Evolutionary conservation across 306 rosid species (phyloP).

Genomic region (Acacia crassicarpa): DNA sequence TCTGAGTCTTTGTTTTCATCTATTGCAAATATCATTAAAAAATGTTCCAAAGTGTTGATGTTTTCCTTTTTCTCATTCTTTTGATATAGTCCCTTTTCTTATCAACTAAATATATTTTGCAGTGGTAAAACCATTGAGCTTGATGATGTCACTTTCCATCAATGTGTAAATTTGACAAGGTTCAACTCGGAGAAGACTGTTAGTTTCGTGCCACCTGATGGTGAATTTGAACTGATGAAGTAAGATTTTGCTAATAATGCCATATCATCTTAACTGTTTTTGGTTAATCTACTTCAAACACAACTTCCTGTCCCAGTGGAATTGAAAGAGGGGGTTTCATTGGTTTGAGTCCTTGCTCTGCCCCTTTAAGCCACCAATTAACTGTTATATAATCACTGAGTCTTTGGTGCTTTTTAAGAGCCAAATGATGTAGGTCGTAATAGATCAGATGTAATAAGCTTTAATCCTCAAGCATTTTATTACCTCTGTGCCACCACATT

Average conservation of each 20-base stretch:
- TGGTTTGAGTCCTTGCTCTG: background rate
- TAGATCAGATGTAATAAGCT: background rate
- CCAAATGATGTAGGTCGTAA: background rate
- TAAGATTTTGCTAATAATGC: slow-evolving; percentile 37
- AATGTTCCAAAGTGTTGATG: background rate
- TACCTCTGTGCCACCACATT: background rate
- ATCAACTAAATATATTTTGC: slow-evolving; percentile 33
- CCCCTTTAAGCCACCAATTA: background rate
- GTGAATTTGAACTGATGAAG: slow-evolving; percentile 97
- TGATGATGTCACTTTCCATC: slow-evolving; percentile 91
- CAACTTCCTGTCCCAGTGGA: background rate
- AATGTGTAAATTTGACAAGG: slow-evolving; percentile 90
- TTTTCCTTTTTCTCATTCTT: background rate
- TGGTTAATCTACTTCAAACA: slow-evolving; percentile 19
- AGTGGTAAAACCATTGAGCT: slow-evolving; percentile 94
- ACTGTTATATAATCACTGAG: background rate
- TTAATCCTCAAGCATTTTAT: background rate
- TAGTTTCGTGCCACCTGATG: slow-evolving; percentile 96
- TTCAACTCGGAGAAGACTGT: slow-evolving; percentile 92
- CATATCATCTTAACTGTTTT: background rate
- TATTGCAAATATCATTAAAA: slow-evolving; percentile 8
- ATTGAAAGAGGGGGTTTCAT: background rate
- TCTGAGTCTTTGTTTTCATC: background rate
- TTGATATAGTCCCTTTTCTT: background rate
- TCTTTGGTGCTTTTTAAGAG: background rate